Base-by-base conservation (phyloP, 2,329 filamentous ascomycete species). In the Grosmannia huntii region DNA sequence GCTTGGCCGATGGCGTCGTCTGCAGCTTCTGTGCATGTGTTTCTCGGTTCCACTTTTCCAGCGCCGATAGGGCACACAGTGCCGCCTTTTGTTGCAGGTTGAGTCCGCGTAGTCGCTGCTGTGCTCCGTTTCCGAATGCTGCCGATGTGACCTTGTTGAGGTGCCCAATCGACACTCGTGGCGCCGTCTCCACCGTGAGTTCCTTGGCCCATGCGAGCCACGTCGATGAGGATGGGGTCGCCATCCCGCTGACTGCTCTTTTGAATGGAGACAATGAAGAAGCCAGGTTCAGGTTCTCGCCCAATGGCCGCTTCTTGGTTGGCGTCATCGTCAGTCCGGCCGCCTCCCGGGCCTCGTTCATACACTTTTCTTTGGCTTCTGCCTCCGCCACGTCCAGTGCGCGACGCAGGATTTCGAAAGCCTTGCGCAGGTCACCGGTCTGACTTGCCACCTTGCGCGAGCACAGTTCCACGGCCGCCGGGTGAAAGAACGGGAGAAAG, bases 1-100 rank as follows among this genome's bases (percentile, higher is more conserved):
- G 48, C 57, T 57, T 58, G 52, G 60, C 51, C 19, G 57, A 49
- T 2, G 53, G 51, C 27, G 56, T 56, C 21, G 41, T 31, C 21
- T 33, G 46, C 27, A 49, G 4, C 21, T 27, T 52, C 36, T 52
- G 52, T 23, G 73, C 73, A 65, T 73, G 81, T 59, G 75, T 73
- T 57, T 74, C 74, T 54, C 82, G 77, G 64, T 82, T 86, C 62
- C 83, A 84, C 65, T 87, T 89, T 69, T 96, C 91, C n/a, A 94
- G 82, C 2, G 90, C 89, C 46, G 92, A 80, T 16, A 99, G 77
- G 0, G 92, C 84, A 73, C 94, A 99, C 11, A 99, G 78, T 0
- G 92, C 90, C 4, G 92, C 94, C 70, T 96, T 97, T 71, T 99
- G 94, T 68, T 99, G 95, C 2, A 99, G 79, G 68, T 97, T 99